These are phyloP conservation scores for Backusella luteola DNA, from an alignment of 192 early-diverging fungal genomes.

Conservation along the genomic window DNA sequence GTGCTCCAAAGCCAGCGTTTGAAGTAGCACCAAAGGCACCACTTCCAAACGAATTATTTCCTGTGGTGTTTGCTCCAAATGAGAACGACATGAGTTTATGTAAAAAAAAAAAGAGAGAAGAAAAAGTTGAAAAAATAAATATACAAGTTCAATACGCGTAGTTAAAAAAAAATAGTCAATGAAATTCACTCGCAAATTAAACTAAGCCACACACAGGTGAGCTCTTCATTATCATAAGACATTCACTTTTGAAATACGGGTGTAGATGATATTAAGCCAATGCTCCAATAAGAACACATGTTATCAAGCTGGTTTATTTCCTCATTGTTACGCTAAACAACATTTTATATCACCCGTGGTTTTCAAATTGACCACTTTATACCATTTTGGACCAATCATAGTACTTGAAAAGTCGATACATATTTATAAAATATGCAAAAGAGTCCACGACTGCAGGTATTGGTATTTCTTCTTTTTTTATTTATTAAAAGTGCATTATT, in stretches of 20 bases:
- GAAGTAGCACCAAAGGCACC: not conserved
- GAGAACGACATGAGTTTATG: slow-evolving; percentile 9
- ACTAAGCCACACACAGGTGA: not conserved
- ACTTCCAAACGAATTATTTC: not conserved
- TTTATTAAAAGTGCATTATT: not conserved
- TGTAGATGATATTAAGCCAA: not conserved
- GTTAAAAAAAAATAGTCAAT: not conserved
- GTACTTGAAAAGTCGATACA: not conserved
- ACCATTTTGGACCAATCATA: not conserved
- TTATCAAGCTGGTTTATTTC: not conserved
- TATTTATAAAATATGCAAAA: not conserved
- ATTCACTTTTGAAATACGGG: too few relatives aligned
- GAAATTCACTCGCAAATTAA: not conserved
- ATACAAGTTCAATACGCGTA: not conserved
- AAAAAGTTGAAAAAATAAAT: not conserved
- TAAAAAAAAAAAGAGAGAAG: not conserved
- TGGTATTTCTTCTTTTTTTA: not conserved
- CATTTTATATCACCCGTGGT: not conserved
- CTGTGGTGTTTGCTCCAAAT: slow-evolving; percentile 17
- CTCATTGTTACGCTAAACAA: not conserved
- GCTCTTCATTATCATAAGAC: not conserved
- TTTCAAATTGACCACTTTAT: not conserved
- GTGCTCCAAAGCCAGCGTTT: slow-evolving; percentile 9
- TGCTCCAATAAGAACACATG: not conserved
- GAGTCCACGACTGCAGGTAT: too few relatives aligned